Base-by-base conservation (phyloP, 2,329 filamentous ascomycete genomes). In the Calonectria leucothoes region DNA sequence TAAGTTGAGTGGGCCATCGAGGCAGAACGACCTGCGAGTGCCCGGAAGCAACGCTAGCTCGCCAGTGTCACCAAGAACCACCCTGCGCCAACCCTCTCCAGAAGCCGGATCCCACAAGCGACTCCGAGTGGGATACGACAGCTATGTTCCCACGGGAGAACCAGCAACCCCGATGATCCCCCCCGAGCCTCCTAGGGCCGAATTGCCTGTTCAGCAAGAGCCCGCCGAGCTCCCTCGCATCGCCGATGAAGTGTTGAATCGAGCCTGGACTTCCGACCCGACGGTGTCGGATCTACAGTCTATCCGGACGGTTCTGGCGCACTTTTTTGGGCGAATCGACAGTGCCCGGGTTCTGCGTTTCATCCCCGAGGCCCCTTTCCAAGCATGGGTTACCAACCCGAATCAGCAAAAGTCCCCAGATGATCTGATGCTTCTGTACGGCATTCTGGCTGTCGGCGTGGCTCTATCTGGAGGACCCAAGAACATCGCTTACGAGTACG, bases 241-340 rank as follows among this genome's bases (percentile, higher is more conserved):
- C 39, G 85, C 87, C 27, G 88, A 90, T 68, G 86, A 89, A 59
- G 84, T 87, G 55, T 79, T 90, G 75, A 82, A 82, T 73, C 86
- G 86, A 76, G 84, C 87, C 17, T 91, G 89, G 89, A 84, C 86
- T 79, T 83, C 86, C 61, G 88, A 90, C 70, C 84, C 87, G 77
- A 90, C 87, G 69, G 83, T 86, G 15, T 84, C 84, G 48, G 84
- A 88, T 75, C 83, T 84, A 70, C 83, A 84, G 74, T 85, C 83
- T 65, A 85, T 86, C 69, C 83, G 74, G 64, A 81, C 81, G 42
- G 84, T 84, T 57, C 80, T 87, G 33, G 82, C 84, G 25, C 83
- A 86, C 65, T 87, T 87, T 77, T 87, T 88, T 74, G 78, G 82
- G 71, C 85, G 86, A 63, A 82, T 85, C 65, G 84, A 87, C 74